These are phyloP conservation scores for Populus ilicifolia DNA, from an alignment of 345 rosid genomes.

Conservation along the genomic window DNA sequence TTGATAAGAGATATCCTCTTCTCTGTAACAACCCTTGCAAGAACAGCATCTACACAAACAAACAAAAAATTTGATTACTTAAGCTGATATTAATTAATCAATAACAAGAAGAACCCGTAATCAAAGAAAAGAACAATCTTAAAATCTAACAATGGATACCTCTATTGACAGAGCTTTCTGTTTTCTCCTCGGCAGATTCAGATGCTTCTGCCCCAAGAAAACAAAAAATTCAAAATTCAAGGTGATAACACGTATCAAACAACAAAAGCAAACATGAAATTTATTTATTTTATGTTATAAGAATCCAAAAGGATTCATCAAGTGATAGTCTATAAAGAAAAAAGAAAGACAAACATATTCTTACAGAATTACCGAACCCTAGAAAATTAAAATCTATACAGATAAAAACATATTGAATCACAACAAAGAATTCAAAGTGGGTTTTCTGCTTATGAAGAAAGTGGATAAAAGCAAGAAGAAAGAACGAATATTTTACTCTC, in stretches of 20 bases:
- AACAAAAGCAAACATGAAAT: not conserved
- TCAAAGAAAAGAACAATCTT: not conserved
- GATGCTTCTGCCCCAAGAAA: conserved; percentile 35
- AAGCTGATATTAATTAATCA: not conserved
- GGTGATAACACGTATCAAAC: not conserved
- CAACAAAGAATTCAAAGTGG: no score
- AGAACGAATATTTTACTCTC: conserved; percentile 26
- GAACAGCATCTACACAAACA: conserved; percentile 52
- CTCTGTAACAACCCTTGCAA: conserved; percentile 72
- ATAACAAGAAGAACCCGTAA: not conserved
- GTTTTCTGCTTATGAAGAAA: not conserved
- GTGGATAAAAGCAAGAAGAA: not conserved
- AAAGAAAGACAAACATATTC: not conserved
- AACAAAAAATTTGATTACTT: not conserved
- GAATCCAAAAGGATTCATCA: not conserved
- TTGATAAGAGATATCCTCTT: conserved; percentile 67
- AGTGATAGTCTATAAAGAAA: not conserved
- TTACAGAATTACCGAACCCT: not conserved
- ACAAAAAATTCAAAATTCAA: not conserved
- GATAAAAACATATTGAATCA: no score
- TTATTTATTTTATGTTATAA: not conserved
- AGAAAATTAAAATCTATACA: not conserved
- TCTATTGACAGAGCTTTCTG: conserved; percentile 48
- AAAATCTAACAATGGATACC: conserved; percentile 27
- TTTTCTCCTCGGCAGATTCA: conserved; percentile 33